Percentiles rank a stretch among this genome's conserved stretches.
Conservation (phyloP, 192 early-diverging fungal species). For the Gamsiella multidivaricata region DNA sequence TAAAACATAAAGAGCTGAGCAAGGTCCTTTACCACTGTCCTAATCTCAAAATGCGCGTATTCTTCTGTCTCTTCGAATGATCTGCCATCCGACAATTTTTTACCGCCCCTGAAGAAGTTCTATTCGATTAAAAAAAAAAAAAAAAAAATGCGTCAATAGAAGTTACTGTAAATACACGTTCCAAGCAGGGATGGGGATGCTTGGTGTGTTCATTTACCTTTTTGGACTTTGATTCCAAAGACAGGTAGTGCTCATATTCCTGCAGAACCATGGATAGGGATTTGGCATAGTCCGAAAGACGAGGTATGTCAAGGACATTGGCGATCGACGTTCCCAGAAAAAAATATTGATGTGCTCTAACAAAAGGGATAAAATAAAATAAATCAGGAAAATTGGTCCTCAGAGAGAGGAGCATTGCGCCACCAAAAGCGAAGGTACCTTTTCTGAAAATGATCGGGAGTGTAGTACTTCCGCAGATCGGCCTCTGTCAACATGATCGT, state of each 20-base stretch:
- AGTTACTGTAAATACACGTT: too few relatives aligned
- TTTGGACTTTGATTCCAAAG: constrained; percentile 22
- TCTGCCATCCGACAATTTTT: not conserved
- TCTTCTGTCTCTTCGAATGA: constrained; percentile 16
- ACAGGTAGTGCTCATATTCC: constrained; percentile 24
- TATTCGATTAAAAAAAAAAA: not conserved
- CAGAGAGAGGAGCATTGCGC: too few relatives aligned
- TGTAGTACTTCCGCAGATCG: constrained; percentile 17
- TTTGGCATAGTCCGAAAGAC: constrained; percentile 13
- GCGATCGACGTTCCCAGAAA: constrained; percentile 29
- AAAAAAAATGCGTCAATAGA: too few relatives aligned
- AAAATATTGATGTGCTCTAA: constrained; percentile 29
- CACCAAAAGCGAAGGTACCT: constrained; percentile 7
- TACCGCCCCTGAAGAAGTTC: constrained; percentile 12
- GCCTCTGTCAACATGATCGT: constrained; percentile 20
- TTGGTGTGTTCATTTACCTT: constrained; percentile 13
- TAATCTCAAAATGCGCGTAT: constrained; percentile 19
- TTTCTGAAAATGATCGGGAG: constrained; percentile 22
- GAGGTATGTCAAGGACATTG: constrained; percentile 25
- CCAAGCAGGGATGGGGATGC: too few relatives aligned
- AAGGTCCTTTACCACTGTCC: constrained; percentile 7
- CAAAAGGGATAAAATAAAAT: not conserved
- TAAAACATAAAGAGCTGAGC: not conserved
- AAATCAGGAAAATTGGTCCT: not conserved
- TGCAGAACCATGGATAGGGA: constrained; percentile 10